A percentile compares a stretch with the other conserved stretches of the same genome.
phyloP scores from a whole-genome alignment of 139 green algal genomes.

The Chlamydomonas incerta region DNA sequence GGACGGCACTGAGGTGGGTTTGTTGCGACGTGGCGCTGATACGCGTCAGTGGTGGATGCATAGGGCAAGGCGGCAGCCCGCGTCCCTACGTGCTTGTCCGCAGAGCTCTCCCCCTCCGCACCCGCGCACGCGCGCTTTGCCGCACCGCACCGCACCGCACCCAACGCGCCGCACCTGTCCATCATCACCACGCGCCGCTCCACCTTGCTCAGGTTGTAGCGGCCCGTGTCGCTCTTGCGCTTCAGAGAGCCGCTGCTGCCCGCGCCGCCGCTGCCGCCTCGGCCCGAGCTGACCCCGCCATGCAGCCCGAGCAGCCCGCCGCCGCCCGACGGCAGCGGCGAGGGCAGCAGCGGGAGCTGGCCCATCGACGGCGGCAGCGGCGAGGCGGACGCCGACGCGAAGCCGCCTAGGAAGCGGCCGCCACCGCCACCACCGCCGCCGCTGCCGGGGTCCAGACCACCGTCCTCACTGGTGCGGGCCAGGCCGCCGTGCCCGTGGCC shows the following conservation, averaged over 20 bases:
- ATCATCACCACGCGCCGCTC: neutral
- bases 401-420: neutral
- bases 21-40: no score
- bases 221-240: slow-evolving; percentile 36
- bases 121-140: neutral
- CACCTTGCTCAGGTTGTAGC: slow-evolving; percentile 1
- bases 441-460: neutral
- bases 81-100: no score
- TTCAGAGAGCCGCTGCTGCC: neutral
- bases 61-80: neutral
- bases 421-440: no score
- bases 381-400: no score
- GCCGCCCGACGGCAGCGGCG: neutral
- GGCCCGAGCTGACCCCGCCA: neutral
- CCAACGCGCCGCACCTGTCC: neutral
- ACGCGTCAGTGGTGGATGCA: no score
- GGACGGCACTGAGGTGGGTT: neutral
- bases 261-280: neutral
- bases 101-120: no score
- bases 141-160: no score
- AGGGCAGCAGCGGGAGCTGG: neutral
- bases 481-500: no score
- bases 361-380: neutral
- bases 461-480: neutral
- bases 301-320: neutral